Conservation (phyloP, 352 stramenopile species). For the Thalassiosira livingstoniorum region DNA sequence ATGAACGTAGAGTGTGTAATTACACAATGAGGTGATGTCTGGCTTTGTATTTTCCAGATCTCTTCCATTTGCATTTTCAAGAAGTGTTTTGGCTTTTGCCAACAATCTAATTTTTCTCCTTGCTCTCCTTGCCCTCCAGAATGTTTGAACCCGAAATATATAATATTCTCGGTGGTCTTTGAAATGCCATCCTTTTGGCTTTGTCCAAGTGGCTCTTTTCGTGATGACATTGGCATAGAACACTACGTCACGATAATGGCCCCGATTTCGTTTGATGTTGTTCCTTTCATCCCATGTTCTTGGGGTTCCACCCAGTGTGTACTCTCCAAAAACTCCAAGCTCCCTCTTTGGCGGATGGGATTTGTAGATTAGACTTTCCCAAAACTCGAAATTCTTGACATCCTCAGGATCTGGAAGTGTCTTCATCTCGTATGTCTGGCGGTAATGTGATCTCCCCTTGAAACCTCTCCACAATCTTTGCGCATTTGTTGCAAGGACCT, state of each 20-base stretch:
- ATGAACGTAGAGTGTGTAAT: constrained; percentile 80
- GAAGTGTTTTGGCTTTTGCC: constrained; percentile 58
- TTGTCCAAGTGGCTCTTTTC: constrained; percentile 58
- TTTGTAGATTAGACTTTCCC: constrained; percentile 47
- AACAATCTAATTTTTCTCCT: constrained; percentile 65
- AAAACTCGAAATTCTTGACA: constrained; percentile 60
- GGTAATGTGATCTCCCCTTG: constrained; percentile 38
- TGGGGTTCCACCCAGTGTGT: constrained; percentile 56
- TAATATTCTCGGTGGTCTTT: constrained; percentile 66
- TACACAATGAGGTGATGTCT: constrained; percentile 70
- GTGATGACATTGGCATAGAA: constrained; percentile 76
- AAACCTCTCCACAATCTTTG: constrained; percentile 66
- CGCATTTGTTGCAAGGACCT: constrained; percentile 2
- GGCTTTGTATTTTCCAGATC: constrained; percentile 63
- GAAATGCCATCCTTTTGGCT: constrained; percentile 62
- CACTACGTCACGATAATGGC: constrained; percentile 61
- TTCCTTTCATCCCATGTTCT: constrained; percentile 43
- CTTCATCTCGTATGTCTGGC: constrained; percentile 44
- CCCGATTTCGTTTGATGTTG: constrained; percentile 28
- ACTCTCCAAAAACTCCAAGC: constrained; percentile 72
- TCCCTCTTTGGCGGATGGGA: constrained; percentile 48
- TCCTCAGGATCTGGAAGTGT: constrained; percentile 56
- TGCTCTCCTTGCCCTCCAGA: constrained; percentile 61
- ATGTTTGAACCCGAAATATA: constrained; percentile 63
- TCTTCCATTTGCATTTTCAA: constrained; percentile 59